Evolutionary conservation across 2,329 filamentous ascomycete species (phyloP), one percentile per base, ranked within the genome.

Genomic region (Sarocladiaceae sp.): DNA sequence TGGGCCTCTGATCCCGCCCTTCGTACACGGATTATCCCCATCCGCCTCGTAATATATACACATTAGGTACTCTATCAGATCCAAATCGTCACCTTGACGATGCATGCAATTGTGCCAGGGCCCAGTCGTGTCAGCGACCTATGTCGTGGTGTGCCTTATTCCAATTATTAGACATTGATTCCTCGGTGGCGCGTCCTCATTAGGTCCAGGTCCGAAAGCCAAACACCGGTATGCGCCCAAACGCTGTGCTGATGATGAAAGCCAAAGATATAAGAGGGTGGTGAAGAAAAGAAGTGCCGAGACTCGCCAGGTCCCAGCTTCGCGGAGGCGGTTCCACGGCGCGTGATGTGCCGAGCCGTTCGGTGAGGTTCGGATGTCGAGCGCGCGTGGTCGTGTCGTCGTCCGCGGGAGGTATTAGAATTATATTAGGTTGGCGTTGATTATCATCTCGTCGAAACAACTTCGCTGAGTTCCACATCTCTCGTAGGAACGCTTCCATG

Each of bases 391-490:
- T 36, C 26, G 23, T 13, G 13, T 23, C 17, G 17, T 35, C 23
- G 23, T 42, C 20, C 33, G 17, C 33, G 37, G n/a, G 20, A 29
- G 13, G 3, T 31, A 51, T 51, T 52, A 52, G 17, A 2, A 50
- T 50, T 50, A 50, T 11, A 31, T 36, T 48, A 48, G 25, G 47
- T 13, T 50, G 47, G 31, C 47, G 47, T 23, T 25, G 33, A 42
- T 42, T 3, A 18, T 23, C 52, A 31, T 51, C 35, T 53, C n/a
- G n/a, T n/a, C 54, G 51, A 56, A 25, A 73, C 71, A 23, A 77
- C 71, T 52, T 77, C 74, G 54, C 68, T 72, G 13, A 77, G 58
- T 54, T 76, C 74, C 50, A 71, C 70, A 52, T 76, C 71, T 56
- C 68, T 64, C 22, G 65, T 66, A 13, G 69, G 60, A 28, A 63